These are phyloP conservation scores for Barbatosphaeria neglecta DNA, from an alignment of 495 filamentous ascomycete species.

Conservation along the genomic window DNA sequence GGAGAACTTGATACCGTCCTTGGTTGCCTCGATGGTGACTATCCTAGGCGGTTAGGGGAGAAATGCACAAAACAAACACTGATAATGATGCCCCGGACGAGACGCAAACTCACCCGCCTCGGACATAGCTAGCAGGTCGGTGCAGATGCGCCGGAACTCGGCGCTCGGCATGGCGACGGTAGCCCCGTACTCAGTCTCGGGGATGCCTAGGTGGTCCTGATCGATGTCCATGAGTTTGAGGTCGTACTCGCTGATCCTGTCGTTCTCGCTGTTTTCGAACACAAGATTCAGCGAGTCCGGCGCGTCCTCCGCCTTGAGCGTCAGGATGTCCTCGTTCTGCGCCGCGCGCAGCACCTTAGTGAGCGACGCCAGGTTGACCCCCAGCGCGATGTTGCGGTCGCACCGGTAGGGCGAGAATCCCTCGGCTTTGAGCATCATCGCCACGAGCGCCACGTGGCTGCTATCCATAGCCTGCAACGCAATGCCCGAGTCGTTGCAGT, in stretches of 20 bases:
- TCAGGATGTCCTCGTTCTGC: slow-evolving; percentile 89
- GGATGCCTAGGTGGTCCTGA: slow-evolving; percentile 97
- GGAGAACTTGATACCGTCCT: slow-evolving; percentile 95
- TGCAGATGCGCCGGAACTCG: slow-evolving; percentile 92
- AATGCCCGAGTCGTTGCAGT: slow-evolving; percentile 99
- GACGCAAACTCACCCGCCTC: slow-evolving; percentile 72
- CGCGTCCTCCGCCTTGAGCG: slow-evolving; percentile 92
- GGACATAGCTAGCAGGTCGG: slow-evolving; percentile 78
- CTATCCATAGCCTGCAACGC: slow-evolving; percentile 99
- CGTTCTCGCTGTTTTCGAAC: slow-evolving; percentile 81
- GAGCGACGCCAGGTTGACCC: slow-evolving; percentile 90
- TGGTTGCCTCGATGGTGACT: slow-evolving; percentile 93
- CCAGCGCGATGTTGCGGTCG: slow-evolving; percentile 96
- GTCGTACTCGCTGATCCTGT: slow-evolving; percentile 94
- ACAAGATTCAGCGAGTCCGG: slow-evolving; percentile 91
- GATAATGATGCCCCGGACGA: too few species aligned
- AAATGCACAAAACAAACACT: too few species aligned
- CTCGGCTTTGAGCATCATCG: slow-evolving; percentile 95
- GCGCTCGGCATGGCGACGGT: slow-evolving; percentile 76
- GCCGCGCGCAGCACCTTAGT: slow-evolving; percentile 95
- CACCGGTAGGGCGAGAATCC: slow-evolving; percentile 95
- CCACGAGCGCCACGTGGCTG: slow-evolving; percentile 96
- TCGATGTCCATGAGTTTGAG: slow-evolving; percentile 99
- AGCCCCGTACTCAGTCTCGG: slow-evolving; percentile 93
- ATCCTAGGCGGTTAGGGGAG: slow-evolving; percentile 1